A percentile compares a stretch with the other conserved stretches of the same genome.
phyloP scores from a whole-genome alignment of 208 protist species.

The Trypanosoma conorhini region DNA sequence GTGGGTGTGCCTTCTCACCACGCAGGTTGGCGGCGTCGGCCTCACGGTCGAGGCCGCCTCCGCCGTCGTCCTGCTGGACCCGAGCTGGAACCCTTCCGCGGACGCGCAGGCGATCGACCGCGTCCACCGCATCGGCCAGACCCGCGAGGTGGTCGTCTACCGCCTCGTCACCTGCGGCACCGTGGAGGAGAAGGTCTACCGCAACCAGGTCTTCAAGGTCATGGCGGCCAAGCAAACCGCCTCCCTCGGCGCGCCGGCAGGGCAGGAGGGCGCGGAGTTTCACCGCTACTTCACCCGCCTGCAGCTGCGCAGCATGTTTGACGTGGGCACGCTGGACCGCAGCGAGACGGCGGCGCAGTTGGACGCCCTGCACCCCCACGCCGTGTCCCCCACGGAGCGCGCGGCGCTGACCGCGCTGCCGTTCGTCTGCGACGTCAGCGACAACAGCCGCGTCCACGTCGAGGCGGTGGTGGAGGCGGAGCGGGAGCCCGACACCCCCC shows the following conservation, averaged over 20 bases:
- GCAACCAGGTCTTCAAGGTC: slow-evolving; percentile 97
- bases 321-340: slow-evolving; percentile 37
- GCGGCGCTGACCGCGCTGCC: slow-evolving; percentile 23
- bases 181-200: slow-evolving; percentile 99
- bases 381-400: slow-evolving; percentile 26
- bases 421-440: slow-evolving; percentile 64
- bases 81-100: slow-evolving; percentile 96
- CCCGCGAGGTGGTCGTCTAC: slow-evolving; percentile 94
- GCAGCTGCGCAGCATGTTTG: slow-evolving; percentile 86
- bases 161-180: slow-evolving; percentile 95
- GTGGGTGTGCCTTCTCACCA: slow-evolving; percentile 95
- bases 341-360: slow-evolving; percentile 79
- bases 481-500: neutral
- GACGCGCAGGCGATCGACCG: slow-evolving; percentile 98
- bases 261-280: slow-evolving; percentile 22
- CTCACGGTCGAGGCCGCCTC: slow-evolving; percentile 96
- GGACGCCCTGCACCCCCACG: slow-evolving; percentile 49
- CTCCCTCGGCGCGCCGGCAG: neutral
- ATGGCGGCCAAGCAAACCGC: slow-evolving; percentile 74
- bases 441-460: slow-evolving; percentile 62
- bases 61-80: slow-evolving; percentile 96
- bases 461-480: slow-evolving; percentile 40
- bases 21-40: slow-evolving; percentile 97
- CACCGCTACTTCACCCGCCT: slow-evolving; percentile 84
- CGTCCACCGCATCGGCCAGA: slow-evolving; percentile 98